Percentiles rank a stretch among this genome's conserved stretches.
These are phyloP conservation scores for Xylaria sp. DNA, from an alignment of 2,329 filamentous ascomycete genomes.

Conservation along the genomic window DNA sequence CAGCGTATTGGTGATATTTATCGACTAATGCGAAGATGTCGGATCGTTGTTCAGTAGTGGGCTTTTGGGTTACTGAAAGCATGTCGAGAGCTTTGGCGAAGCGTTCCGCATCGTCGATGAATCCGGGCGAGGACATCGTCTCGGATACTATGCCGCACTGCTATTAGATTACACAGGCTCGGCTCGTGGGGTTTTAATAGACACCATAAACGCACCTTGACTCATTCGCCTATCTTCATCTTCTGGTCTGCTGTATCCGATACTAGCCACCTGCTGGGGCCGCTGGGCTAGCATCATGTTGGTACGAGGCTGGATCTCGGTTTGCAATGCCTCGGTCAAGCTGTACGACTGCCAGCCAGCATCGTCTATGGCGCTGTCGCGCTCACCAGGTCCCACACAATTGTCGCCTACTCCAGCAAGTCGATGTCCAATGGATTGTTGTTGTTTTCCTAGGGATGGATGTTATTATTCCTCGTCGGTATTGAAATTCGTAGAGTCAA, in stretches of 20 bases:
- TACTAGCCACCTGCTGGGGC: conserved; percentile 34
- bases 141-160: conserved; percentile 37
- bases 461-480: neutral
- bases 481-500: neutral
- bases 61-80: conserved; percentile 67
- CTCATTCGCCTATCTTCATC: conserved; percentile 35
- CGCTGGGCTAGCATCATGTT: conserved; percentile 39
- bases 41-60: conserved; percentile 66
- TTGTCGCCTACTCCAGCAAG: neutral
- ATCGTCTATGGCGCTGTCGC: conserved; percentile 41
- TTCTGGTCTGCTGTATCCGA: conserved; percentile 37
- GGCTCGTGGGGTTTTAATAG: neutral
- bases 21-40: conserved; percentile 76
- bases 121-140: conserved; percentile 41
- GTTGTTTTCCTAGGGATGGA: neutral
- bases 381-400: conserved; percentile 26
- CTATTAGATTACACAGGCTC: conserved; percentile 1
- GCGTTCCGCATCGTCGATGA: conserved; percentile 78
- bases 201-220: conserved; percentile 38
- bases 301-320: conserved; percentile 24
- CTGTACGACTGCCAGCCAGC: conserved; percentile 43
- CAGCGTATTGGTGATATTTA: conserved; percentile 69
- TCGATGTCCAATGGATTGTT: neutral
- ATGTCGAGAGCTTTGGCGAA: conserved; percentile 87
- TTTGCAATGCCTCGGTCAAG: conserved; percentile 39